Conservation (phyloP, 805 yeast species). For the Hanseniaspora singularis region DNA sequence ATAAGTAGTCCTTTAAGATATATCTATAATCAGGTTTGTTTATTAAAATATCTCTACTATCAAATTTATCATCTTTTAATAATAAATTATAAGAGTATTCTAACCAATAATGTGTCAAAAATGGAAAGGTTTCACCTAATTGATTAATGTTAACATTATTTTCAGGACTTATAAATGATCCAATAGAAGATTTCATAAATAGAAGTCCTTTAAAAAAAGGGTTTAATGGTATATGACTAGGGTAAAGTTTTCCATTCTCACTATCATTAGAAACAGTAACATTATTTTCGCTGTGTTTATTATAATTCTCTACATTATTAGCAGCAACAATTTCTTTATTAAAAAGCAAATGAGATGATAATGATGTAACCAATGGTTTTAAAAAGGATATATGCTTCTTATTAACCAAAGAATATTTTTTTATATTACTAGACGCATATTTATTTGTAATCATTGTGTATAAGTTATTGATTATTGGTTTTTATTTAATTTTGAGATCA, state of each 20-base stretch:
- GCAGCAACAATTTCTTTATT: constrained; percentile 44
- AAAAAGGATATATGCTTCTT: background rate
- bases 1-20: constrained; percentile 48
- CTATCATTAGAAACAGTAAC: constrained; percentile 21
- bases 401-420: too few relatives aligned
- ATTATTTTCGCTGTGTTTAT: constrained; percentile 30
- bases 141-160: constrained; percentile 65
- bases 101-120: constrained; percentile 34
- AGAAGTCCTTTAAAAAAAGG: constrained; percentile 49
- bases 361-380: constrained; percentile 19
- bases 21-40: constrained; percentile 80
- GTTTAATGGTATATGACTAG: constrained; percentile 70
- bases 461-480: background rate
- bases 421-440: too few relatives aligned
- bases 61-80: constrained; percentile 48
- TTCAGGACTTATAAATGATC: constrained; percentile 67
- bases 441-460: background rate
- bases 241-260: constrained; percentile 37
- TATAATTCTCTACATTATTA: constrained; percentile 26
- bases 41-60: constrained; percentile 62
- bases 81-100: constrained; percentile 52
- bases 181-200: constrained; percentile 62
- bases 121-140: constrained; percentile 76
- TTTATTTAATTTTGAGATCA: too few relatives aligned
- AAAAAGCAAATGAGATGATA: constrained; percentile 20